Base-by-base conservation (phyloP, 2,329 filamentous ascomycete genomes). In the Phyllosticta capitalensis region DNA sequence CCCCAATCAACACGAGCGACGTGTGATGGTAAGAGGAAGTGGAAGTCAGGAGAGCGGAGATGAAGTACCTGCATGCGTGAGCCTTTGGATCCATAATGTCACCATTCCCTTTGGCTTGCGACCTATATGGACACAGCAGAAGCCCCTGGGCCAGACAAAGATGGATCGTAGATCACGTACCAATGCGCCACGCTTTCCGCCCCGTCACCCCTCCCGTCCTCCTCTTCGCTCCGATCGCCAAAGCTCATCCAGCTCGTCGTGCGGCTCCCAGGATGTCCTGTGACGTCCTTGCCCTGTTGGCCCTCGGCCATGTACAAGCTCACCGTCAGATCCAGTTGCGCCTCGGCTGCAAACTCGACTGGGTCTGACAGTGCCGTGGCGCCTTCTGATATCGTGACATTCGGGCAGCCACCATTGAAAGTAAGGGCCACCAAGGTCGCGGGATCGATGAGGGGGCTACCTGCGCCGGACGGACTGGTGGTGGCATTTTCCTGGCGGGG, bases 261-360 rank as follows among this genome's bases (percentile, higher is more conserved):
- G 5, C 85, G 77, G 64, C 82, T 85, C 5, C 85, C 85, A 0
- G 85, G 84, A 61, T 88, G 86, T 0, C 79, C 79, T 0, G 85
- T 88, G 58, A 88, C 83, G 26, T 72, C 75, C 59, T 76, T 80
- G 0, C 79, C 79, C 1, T 73, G 68, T 66, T 87, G 84, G 0
- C 85, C 85, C 1, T 71, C 62, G 26, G 77, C 74, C 1, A 83
- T 75, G 67, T 85, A 88, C 17, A 87, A 72, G 9, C 77, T 82
- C 1, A 88, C 74, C 1, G 80, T 80, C 56, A 88, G 71, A 12
- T 54, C 57, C 24, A 20, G 19, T n/a, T 30, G 19, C 17, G 45
- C 19, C n/a, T 28, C 26, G 26, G 21, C 52, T 10, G 20, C 22
- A 12, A 59, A 21, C 24, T 59, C 57, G 19, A 55, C 12, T 0